Evolutionary conservation across 2,329 filamentous ascomycete genomes (phyloP).

Genomic region (Fusarium secorum): DNA sequence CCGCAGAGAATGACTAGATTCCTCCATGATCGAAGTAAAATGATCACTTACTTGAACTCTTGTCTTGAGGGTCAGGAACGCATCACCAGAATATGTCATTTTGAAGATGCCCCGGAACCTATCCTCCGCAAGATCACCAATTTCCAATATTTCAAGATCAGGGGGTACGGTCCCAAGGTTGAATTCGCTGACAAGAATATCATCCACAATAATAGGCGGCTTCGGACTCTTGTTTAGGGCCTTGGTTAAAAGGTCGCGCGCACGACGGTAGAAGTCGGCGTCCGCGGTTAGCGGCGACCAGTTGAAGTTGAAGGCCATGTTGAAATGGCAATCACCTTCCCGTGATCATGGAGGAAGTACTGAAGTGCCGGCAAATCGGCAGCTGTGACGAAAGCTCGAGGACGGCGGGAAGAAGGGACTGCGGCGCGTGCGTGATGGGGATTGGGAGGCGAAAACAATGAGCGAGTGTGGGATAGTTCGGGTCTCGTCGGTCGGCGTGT

Average conservation of each 20-base stretch:
- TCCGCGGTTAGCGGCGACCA: conserved; percentile 99
- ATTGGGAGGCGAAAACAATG: conserved; percentile 24
- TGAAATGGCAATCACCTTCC: conserved; percentile 55
- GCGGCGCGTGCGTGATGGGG: conserved; percentile 25
- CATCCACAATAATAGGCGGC: conserved; percentile 98
- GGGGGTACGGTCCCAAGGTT: conserved; percentile 95
- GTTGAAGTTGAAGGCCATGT: conserved; percentile 99
- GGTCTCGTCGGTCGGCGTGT: conserved; percentile 7
- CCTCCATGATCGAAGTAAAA: not conserved
- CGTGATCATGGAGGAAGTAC: conserved; percentile 46
- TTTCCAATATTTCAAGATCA: conserved; percentile 95
- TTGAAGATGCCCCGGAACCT: conserved; percentile 98
- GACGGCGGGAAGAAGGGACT: conserved; percentile 9
- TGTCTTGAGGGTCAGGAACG: conserved; percentile 93
- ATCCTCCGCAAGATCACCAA: conserved; percentile 96
- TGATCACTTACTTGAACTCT: conserved; percentile 78
- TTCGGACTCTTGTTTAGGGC: conserved; percentile 98
- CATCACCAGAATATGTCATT: conserved; percentile 97
- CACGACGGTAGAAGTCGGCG: conserved; percentile 86
- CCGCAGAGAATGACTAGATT: not conserved
- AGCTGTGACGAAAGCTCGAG: conserved; percentile 29
- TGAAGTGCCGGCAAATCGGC: conserved; percentile 37
- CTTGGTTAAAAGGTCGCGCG: conserved; percentile 91
- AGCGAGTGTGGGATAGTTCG: conserved; percentile 17
- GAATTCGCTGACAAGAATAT: conserved; percentile 97